Evolutionary conservation across 2,329 filamentous ascomycete species (phyloP).

Genomic region (Westerdykella ornata): DNA sequence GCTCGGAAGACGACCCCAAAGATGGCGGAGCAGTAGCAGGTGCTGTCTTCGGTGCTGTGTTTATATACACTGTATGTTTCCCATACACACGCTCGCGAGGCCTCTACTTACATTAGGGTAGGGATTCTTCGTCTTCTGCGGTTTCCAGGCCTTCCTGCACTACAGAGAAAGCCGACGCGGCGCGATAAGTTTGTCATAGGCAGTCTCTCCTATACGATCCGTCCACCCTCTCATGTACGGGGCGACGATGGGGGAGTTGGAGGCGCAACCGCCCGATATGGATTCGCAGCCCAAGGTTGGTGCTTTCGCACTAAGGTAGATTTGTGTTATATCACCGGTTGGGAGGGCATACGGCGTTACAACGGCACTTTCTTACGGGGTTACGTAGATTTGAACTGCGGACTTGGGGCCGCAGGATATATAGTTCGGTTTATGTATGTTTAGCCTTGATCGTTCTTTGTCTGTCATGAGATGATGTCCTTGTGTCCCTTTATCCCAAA

Average conservation of each 20-base stretch:
- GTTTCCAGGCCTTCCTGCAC: slow-evolving; percentile 80
- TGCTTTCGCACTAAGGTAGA: too few relatives aligned
- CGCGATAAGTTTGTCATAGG: slow-evolving; percentile 65
- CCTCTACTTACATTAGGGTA: background rate
- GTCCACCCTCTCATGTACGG: background rate
- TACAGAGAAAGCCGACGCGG: slow-evolving; percentile 74
- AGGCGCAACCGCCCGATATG: too few relatives aligned
- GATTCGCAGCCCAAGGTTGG: too few relatives aligned
- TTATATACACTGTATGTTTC: slow-evolving; percentile 75
- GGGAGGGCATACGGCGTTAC: too few relatives aligned
- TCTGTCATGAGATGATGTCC: too few relatives aligned
- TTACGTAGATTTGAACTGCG: too few relatives aligned
- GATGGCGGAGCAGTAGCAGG: slow-evolving; percentile 72
- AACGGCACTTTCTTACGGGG: too few relatives aligned
- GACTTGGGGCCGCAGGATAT: too few relatives aligned
- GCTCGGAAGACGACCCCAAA: slow-evolving; percentile 61
- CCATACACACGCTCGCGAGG: background rate
- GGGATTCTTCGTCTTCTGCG: slow-evolving; percentile 89
- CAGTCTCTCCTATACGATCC: background rate
- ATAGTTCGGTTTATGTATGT: too few relatives aligned
- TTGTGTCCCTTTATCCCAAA: background rate
- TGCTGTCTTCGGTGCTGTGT: slow-evolving; percentile 80
- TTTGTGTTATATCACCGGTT: too few relatives aligned
- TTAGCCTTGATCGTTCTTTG: too few relatives aligned
- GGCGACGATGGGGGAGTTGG: too few relatives aligned